Base-by-base conservation (phyloP, 768 basidiomycete genomes). In the Boletus reticuloceps region DNA sequence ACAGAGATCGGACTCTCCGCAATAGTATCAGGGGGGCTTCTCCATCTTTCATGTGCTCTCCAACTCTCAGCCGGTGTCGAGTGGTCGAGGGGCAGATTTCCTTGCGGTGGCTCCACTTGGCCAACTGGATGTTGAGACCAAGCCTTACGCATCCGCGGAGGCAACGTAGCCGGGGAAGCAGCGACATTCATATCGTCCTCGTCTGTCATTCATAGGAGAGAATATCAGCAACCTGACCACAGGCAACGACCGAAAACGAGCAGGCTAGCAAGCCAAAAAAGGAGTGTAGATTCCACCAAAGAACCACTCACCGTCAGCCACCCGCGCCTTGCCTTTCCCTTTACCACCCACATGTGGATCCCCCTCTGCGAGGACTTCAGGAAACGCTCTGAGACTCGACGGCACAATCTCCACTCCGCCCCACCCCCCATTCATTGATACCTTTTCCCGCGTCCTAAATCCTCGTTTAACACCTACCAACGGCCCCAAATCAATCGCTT, bases 131-230 rank as follows among this genome's bases (percentile, higher is more conserved):
- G 50, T 19, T 64, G 68, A 22, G 69, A 62, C 77, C 75, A 75
- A 4, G 58, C 58, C 58, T 84, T 88, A 38, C 86, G 75, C 80
- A 88, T 80, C 69, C 83, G 83, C 5, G 85, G 85, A 6, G 85
- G 86, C 60, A 87, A 75, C 47, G 69, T 37, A 12, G 58, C 51
- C 14, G 46, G 31, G 10, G 55, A 53, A 34, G 56, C 50, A 4
- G 60, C 62, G 4, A 64, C 53, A 7, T 65, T 62, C 54, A 62
- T 58, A 36, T 53, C 55, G 14, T 49, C 34, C 5, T 47, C 32
- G 38, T 49, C 64, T 61, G 39, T 11, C 49, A 38, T 12, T 25
- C 37, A 44, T 19, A 4, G n/a, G 6, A 31, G 42, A 42, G 41
- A 43, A 56, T 11, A 37, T 56, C 0, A 59, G 56, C n/a, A 29